These are phyloP conservation scores for Lenwebbia sp. DNA, from an alignment of 345 rosid species.

Conservation along the genomic window DNA sequence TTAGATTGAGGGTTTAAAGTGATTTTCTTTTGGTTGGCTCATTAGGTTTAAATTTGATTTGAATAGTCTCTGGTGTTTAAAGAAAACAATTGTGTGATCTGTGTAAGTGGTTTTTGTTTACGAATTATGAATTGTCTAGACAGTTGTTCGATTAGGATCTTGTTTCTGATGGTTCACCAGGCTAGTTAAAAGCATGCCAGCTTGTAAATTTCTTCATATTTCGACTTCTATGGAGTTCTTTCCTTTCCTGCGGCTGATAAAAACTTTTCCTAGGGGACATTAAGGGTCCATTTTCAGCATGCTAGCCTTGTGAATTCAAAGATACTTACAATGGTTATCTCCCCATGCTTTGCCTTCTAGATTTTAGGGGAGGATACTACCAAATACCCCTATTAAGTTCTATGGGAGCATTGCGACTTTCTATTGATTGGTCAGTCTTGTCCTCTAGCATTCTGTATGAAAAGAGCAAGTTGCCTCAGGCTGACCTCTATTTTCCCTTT, in stretches of 20 bases:
- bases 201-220: neutral
- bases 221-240: neutral
- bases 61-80: neutral
- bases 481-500: neutral
- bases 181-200: neutral
- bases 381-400: neutral
- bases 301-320: neutral
- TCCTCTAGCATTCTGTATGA: neutral
- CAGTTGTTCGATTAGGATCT: neutral
- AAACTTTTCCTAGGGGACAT: neutral
- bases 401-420: neutral
- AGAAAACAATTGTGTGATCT: neutral
- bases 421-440: neutral
- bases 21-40: neutral
- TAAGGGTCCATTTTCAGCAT: neutral
- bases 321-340: neutral
- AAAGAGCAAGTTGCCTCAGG: neutral
- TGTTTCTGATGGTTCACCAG: neutral
- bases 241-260: neutral
- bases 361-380: neutral
- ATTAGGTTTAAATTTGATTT: neutral
- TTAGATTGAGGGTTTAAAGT: neutral
- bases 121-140: neutral
- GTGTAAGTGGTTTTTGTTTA: neutral
- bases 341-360: neutral